phyloP scores from a whole-genome alignment of 495 filamentous ascomycete genomes.

The Pyrenopolyporus hunteri region DNA sequence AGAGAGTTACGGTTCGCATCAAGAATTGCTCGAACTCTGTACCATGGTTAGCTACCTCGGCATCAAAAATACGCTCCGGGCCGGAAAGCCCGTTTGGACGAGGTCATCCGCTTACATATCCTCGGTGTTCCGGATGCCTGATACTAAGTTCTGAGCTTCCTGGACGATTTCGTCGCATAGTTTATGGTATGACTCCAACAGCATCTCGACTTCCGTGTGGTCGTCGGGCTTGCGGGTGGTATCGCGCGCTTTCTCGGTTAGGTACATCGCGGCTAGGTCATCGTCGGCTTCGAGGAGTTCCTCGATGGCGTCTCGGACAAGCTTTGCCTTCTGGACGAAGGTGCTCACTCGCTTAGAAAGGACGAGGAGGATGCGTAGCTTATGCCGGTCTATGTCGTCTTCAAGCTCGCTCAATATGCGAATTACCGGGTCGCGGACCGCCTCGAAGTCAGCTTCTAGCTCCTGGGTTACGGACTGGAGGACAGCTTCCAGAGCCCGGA shows the following conservation, averaged over 20 bases:
- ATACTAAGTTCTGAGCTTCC: conserved; percentile 87
- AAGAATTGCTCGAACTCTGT: conserved; percentile 91
- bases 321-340: conserved; percentile 94
- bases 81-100: neutral
- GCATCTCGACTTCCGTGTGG: conserved; percentile 95
- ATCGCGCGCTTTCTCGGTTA: conserved; percentile 82
- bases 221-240: conserved; percentile 79
- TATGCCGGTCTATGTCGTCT: conserved; percentile 96
- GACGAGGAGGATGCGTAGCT: conserved; percentile 85
- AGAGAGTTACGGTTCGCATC: conserved; percentile 98
- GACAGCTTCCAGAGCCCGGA: conserved; percentile 80
- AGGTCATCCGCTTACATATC: conserved; percentile 74
- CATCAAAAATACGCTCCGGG: neutral
- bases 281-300: conserved; percentile 98
- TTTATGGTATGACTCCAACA: conserved; percentile 96
- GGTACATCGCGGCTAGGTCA: conserved; percentile 92
- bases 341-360: conserved; percentile 95
- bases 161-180: conserved; percentile 98
- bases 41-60: conserved; percentile 13
- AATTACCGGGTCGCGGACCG: conserved; percentile 89
- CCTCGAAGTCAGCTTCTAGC: conserved; percentile 90
- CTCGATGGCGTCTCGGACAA: conserved; percentile 94
- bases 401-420: conserved; percentile 86
- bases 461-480: conserved; percentile 83
- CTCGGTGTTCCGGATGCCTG: conserved; percentile 96